Percentiles rank a stretch among this genome's conserved stretches.
These are phyloP conservation scores for Trametes villosa DNA, from an alignment of 768 basidiomycete genomes.

Conservation along the genomic window DNA sequence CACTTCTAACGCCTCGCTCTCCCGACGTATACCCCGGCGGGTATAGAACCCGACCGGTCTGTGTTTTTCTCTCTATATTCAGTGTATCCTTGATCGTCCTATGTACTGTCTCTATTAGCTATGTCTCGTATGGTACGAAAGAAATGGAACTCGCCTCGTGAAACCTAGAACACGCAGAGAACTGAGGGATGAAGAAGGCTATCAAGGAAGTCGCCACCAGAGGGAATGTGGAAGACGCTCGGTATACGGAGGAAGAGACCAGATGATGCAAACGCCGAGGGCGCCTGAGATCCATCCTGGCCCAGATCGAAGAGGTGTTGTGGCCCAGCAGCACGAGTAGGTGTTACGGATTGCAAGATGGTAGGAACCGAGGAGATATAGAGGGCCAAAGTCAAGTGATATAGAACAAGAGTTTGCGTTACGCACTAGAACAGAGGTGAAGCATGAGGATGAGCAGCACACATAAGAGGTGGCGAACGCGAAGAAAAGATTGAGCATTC, in stretches of 20 bases:
- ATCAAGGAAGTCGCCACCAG: not conserved
- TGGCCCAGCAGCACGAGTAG: too few relatives aligned
- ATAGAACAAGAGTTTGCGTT: too few relatives aligned
- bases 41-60: not conserved
- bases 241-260: too few relatives aligned
- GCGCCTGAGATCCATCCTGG: too few relatives aligned
- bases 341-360: too few relatives aligned
- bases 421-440: too few relatives aligned
- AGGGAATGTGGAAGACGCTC: not conserved
- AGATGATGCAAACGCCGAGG: too few relatives aligned
- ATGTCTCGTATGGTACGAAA: not conserved
- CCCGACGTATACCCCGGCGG: conserved; percentile 14
- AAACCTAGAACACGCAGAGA: too few relatives aligned
- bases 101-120: conserved; percentile 5
- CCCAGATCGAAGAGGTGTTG: too few relatives aligned
- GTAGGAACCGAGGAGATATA: too few relatives aligned
- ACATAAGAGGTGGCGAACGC: not conserved
- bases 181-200: not conserved
- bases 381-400: too few relatives aligned
- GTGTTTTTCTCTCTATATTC: not conserved
- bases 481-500: not conserved
- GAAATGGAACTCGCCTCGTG: conserved; percentile 7
- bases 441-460: too few relatives aligned
- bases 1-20: not conserved
- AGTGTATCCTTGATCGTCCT: conserved; percentile 1